Evolutionary conservation across 164 flowering plant species (phyloP).

Genomic region (Santalum album): DNA sequence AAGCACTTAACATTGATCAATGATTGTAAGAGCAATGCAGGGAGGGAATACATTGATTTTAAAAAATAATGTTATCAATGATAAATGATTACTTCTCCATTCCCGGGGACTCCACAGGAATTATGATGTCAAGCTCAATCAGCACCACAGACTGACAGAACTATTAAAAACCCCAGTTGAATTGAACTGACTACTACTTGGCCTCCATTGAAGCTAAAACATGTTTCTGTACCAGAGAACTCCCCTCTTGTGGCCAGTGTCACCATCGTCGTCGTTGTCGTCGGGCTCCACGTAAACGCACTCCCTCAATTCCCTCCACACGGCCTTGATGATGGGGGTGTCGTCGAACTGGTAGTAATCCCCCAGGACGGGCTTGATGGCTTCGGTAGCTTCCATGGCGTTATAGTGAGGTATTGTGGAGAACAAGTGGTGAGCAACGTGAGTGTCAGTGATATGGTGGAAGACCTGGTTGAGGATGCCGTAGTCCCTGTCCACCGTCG

Average conservation of each 20-base stretch:
- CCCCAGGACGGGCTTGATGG: not conserved
- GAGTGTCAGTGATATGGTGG: constrained; percentile 6
- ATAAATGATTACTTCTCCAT: no score
- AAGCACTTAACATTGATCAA: no score
- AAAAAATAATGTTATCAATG: no score
- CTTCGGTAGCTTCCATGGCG: constrained; percentile 3
- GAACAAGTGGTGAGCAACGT: constrained; percentile 3
- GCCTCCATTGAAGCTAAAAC: constrained; percentile 8
- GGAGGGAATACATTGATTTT: no score
- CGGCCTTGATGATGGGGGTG: not conserved
- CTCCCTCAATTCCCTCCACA: constrained; percentile 36
- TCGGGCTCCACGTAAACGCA: constrained; percentile 37
- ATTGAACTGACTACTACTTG: no score
- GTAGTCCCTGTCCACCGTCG: constrained; percentile 4
- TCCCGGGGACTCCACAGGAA: no score
- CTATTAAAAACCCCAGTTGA: no score
- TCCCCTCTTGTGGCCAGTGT: constrained; percentile 12
- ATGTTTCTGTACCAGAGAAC: constrained; percentile 35
- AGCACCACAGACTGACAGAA: no score
- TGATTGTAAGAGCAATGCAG: no score
- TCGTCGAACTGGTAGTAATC: constrained; percentile 1
- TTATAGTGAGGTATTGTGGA: constrained; percentile 2
- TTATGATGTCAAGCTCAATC: no score
- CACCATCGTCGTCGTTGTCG: constrained; percentile 23
- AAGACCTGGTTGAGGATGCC: not conserved